Base-by-base conservation (phyloP, 1,139 yeast genomes). In the Taphrina sp. region DNA sequence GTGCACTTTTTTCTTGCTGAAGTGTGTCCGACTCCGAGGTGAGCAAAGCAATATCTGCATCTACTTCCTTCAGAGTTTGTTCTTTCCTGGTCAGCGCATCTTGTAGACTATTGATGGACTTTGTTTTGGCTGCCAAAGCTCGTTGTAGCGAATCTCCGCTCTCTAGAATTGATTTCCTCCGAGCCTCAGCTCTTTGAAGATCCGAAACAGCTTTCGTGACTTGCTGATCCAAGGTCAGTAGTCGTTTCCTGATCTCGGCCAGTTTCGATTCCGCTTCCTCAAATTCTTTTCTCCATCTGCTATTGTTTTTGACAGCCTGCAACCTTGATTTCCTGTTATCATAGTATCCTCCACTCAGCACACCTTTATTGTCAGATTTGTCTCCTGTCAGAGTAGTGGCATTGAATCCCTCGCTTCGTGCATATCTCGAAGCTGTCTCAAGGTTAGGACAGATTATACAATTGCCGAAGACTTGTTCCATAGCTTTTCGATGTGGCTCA, bases 331-430 rank as follows among this genome's bases (percentile, higher is more conserved):
- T 73, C 62, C 80, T 77, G 61, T 76, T 77, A 65, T 88, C 95
- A 63, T 86, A 77, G 66, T 78, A 89, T 52, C 98, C 98, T 70
- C 98, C 98, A 16, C 89, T 82, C 55, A 92, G 70, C 1, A 84
- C 85, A 68, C 98, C 98, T 61, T 76, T 80, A 51, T 79, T 80
- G 63, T 88, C 95, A 43, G 88, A 88, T 62, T 87, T 76, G 67
- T 92, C 97, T 62, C 98, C 98, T 69, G 87, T 95, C 31, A 92
- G 72, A 0, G 98, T 92, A 28, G 92, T 85, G 0, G 95, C 88
- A 62, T 79, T 83, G 34, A 90, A 71, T 38, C 80, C 79, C 65
- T 75, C 80, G 5, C 73, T 70, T 56, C 79, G 79, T 0, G 95
- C 83, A 29, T 86, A 72, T 62, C 82, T 84, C 2, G 83, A 74